Evolutionary conservation across 495 filamentous ascomycete genomes (phyloP).

Genomic region (Talaromyces borbonicus): DNA sequence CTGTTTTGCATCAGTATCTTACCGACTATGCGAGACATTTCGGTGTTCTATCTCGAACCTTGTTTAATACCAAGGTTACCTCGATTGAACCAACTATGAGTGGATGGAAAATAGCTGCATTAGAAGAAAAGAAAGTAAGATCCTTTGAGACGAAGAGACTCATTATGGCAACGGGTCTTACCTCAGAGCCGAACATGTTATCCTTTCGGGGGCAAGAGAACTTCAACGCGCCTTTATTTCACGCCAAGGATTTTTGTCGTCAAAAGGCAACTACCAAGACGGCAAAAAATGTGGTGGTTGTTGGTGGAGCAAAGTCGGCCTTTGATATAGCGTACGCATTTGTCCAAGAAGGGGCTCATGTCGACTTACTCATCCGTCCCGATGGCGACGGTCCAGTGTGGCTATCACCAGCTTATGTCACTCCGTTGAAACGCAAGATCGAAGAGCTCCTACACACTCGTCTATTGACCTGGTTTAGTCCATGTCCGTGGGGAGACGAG

Average conservation of each 20-base stretch:
- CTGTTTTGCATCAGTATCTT: constrained; percentile 56
- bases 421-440: constrained; percentile 47
- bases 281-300: constrained; percentile 42
- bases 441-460: constrained; percentile 58
- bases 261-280: constrained; percentile 2
- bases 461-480: constrained; percentile 55
- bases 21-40: constrained; percentile 51
- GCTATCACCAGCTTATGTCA: constrained; percentile 59
- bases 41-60: too few species aligned
- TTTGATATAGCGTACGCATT: constrained; percentile 69
- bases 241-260: constrained; percentile 40
- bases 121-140: too few species aligned
- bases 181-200: constrained; percentile 49
- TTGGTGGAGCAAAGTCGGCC: constrained; percentile 66
- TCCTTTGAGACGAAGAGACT: constrained; percentile 46
- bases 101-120: too few species aligned
- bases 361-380: constrained; percentile 72
- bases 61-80: too few species aligned
- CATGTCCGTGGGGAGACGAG: constrained; percentile 49
- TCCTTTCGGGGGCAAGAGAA: constrained; percentile 34
- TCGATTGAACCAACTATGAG: too few species aligned
- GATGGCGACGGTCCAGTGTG: constrained; percentile 64
- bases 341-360: constrained; percentile 44
- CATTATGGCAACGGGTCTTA: constrained; percentile 61
- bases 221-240: constrained; percentile 52